Percentiles rank a stretch among this genome's conserved stretches.
These are phyloP conservation scores for Phaeosphaeria sp. DNA, from an alignment of 2,329 filamentous ascomycete species.

Conservation along the genomic window DNA sequence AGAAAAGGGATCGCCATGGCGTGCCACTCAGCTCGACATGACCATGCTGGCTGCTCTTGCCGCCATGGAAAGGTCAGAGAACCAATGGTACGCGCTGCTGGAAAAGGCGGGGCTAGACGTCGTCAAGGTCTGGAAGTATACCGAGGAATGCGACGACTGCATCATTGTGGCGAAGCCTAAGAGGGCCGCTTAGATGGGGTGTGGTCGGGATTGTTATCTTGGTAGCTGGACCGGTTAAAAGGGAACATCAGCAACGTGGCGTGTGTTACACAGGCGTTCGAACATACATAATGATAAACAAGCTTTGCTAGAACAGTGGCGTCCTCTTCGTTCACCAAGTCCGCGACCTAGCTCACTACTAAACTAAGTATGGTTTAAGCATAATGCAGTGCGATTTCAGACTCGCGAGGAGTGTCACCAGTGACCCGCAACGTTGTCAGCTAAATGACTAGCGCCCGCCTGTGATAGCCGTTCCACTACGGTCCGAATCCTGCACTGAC, in stretches of 20 bases:
- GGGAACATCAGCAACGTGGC: not conserved
- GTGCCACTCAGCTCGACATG: slow-evolving; percentile 46
- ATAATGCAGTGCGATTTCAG: not conserved
- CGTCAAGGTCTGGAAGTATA: not conserved
- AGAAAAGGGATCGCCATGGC: slow-evolving; percentile 40
- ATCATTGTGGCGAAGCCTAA: not conserved
- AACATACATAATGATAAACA: not conserved
- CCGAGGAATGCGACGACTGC: not conserved
- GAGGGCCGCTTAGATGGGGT: not conserved
- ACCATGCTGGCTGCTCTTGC: slow-evolving; percentile 47
- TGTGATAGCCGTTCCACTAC: not conserved
- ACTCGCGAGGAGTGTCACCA: not conserved
- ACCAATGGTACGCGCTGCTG: slow-evolving; percentile 44
- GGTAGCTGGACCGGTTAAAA: not conserved
- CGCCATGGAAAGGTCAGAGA: slow-evolving; percentile 44
- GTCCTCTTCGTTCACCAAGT: not conserved
- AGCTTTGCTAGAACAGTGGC: not conserved
- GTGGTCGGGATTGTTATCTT: too few relatives aligned
- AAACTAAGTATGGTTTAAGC: not conserved
- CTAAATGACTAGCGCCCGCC: not conserved
- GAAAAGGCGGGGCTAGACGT: slow-evolving; percentile 1
- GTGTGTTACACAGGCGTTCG: not conserved
- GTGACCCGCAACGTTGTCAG: not conserved
- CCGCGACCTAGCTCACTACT: not conserved
- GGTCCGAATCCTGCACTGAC: not conserved